Percentiles rank a stretch among this genome's conserved stretches.
Conservation (phyloP, 1,284 basidiomycete species). For the Xanthoconium separans region DNA sequence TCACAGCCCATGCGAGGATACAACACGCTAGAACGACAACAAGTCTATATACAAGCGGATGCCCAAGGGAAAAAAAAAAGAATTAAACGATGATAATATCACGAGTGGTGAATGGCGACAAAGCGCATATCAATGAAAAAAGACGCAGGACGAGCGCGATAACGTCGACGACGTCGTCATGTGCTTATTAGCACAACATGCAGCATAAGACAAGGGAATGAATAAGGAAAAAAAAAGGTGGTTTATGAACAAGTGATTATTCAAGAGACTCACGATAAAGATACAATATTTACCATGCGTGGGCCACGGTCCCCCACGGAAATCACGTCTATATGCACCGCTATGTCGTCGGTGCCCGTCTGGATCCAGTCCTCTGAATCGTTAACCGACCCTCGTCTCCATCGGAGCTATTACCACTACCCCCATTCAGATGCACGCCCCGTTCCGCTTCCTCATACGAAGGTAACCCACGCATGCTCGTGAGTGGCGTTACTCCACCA, state of each 20-base stretch:
- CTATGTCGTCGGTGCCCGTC: not conserved
- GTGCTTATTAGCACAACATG: not conserved
- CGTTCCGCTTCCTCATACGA: conserved; percentile 69
- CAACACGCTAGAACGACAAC: not conserved
- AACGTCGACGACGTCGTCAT: not conserved
- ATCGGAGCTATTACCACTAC: accelerated
- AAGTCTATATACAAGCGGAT: not conserved
- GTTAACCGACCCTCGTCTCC: conserved; percentile 12
- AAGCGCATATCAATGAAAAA: not conserved
- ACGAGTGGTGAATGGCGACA: not conserved
- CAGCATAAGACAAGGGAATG: too few species aligned
- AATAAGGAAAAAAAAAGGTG: too few species aligned
- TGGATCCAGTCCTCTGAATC: conserved; percentile 2
- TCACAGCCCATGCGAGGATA: not conserved
- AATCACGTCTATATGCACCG: not conserved
- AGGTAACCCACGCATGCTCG: conserved; percentile 70
- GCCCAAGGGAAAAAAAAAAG: not conserved
- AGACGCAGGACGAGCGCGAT: not conserved
- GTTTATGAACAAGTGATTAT: too few species aligned
- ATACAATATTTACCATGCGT: too few species aligned
- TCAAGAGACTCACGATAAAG: too few species aligned
- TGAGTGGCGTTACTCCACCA: conserved; percentile 83
- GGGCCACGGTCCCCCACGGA: too few species aligned
- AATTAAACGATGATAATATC: not conserved
- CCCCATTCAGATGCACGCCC: not conserved